phyloP scores from a whole-genome alignment of 352 stramenopile genomes.

The Pythium brassicae region DNA sequence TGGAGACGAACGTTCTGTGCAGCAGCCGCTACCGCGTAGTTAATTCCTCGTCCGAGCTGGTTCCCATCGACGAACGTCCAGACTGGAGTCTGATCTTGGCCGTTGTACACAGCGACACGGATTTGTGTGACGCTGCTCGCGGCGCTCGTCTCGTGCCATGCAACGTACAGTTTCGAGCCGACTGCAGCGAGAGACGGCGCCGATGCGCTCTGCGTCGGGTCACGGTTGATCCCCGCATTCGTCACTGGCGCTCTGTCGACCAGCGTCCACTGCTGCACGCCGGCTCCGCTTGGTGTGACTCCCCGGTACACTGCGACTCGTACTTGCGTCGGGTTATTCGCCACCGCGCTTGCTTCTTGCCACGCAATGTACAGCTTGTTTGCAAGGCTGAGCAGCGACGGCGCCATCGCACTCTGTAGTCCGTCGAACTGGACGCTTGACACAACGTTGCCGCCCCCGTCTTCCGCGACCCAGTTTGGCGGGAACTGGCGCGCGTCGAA shows the following conservation, averaged over 20 bases:
- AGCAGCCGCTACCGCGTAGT: constrained; percentile 26
- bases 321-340: constrained; percentile 40
- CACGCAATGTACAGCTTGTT: constrained; percentile 47
- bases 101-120: constrained; percentile 53
- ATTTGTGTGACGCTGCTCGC: constrained; percentile 25
- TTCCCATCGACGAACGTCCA: constrained; percentile 69
- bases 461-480: constrained; percentile 32
- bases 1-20: constrained; percentile 34
- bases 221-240: constrained; percentile 42
- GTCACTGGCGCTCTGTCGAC: constrained; percentile 21
- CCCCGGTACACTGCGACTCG: constrained; percentile 33
- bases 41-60: constrained; percentile 26
- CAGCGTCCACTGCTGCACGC: constrained; percentile 34
- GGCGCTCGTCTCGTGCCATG: constrained; percentile 44
- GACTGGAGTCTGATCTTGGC: constrained; percentile 24
- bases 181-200: constrained; percentile 26
- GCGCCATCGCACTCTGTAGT: constrained; percentile 26
- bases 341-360: constrained; percentile 31
- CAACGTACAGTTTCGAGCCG: constrained; percentile 42
- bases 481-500: constrained; percentile 30
- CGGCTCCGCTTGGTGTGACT: constrained; percentile 11
- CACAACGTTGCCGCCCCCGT: constrained; percentile 20
- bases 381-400: constrained; percentile 20
- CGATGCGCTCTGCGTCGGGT: constrained; percentile 27
- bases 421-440: constrained; percentile 45